phyloP scores from a whole-genome alignment of 2,329 filamentous ascomycete species.

The Lachnellula occidentalis region DNA sequence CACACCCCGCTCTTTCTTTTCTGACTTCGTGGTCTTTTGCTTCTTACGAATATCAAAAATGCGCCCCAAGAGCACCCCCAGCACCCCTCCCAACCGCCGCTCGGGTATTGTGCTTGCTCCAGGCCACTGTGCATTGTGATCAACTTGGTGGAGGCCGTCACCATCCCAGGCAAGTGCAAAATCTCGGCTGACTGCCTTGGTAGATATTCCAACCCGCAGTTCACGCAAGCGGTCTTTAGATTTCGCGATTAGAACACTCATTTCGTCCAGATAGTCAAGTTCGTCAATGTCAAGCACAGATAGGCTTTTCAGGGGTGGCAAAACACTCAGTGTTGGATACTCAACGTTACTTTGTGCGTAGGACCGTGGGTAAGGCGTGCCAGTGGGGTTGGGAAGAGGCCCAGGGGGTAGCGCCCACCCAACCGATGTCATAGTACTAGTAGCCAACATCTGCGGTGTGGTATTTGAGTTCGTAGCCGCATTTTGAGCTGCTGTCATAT shows the following conservation, averaged over 20 bases:
- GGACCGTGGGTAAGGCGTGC: conserved; percentile 25
- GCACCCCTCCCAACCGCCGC: conserved; percentile 59
- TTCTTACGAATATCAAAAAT: conserved; percentile 53
- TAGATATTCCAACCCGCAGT: conserved; percentile 66
- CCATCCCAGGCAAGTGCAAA: conserved; percentile 62
- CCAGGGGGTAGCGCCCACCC: conserved; percentile 33
- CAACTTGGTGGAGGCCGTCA: conserved; percentile 55
- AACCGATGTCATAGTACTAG: conserved; percentile 38
- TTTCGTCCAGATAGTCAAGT: conserved; percentile 75
- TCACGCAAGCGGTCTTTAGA: conserved; percentile 63
- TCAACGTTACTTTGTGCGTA: conserved; percentile 59
- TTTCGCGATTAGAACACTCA: conserved; percentile 69
- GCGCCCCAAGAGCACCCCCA: conserved; percentile 63
- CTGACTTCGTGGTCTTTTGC: conserved; percentile 18
- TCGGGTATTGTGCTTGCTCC: conserved; percentile 54
- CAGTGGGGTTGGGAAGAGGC: conserved; percentile 19
- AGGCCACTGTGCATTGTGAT: conserved; percentile 51
- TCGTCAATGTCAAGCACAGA: conserved; percentile 79
- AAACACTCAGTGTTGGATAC: conserved; percentile 72
- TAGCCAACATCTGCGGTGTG: conserved; percentile 28
- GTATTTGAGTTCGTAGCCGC: conserved; percentile 16
- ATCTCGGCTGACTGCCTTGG: conserved; percentile 39
- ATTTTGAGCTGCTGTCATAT: conserved; percentile 22
- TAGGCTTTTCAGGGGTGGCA: conserved; percentile 69
- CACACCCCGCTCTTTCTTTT: conserved; percentile 19